Evolutionary conservation across 305 asterid species (phyloP).

Genomic region (Lippia alba): DNA sequence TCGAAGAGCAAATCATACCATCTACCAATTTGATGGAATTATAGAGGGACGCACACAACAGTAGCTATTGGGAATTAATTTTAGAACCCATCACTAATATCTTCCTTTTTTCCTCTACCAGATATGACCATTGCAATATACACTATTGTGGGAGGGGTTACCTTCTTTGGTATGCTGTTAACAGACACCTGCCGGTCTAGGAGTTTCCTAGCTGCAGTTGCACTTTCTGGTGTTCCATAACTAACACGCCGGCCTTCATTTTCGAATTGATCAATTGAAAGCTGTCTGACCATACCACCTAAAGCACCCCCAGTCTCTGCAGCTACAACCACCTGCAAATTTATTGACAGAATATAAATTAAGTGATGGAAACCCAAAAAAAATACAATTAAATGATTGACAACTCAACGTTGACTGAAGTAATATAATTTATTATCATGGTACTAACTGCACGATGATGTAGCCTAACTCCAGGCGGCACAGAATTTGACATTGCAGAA

Average conservation of each 20-base stretch:
- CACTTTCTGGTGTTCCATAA: constrained; percentile 98
- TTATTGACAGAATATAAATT: constrained; percentile 33
- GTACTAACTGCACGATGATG: constrained; percentile 98
- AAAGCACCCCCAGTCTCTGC: constrained; percentile 99
- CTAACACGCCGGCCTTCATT: constrained; percentile 99
- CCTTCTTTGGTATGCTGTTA: constrained; percentile 98
- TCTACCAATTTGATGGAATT: constrained; percentile 12
- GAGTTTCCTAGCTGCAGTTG: constrained; percentile 97
- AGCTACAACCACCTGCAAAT: constrained; percentile 91
- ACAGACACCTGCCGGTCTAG: constrained; percentile 97
- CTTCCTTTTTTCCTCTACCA: constrained; percentile 14
- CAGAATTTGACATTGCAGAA: constrained; percentile 66
- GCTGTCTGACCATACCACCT: constrained; percentile 99
- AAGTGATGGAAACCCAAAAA: constrained; percentile 5
- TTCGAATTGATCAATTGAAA: constrained; percentile 99
- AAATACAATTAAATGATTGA: constrained; percentile 29
- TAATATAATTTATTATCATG: constrained; percentile 32
- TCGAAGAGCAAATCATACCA: constrained; percentile 2
- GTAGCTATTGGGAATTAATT: constrained; percentile 1
- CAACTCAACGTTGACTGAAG: constrained; percentile 17
- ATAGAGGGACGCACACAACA: constrained; percentile 17
- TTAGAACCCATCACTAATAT: constrained; percentile 24
- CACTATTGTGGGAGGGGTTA: constrained; percentile 31
- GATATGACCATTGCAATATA: constrained; percentile 19
- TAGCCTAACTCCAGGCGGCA: constrained; percentile 93